phyloP scores from a whole-genome alignment of 805 yeast genomes.

The Wickerhamomyces ciferrii region DNA sequence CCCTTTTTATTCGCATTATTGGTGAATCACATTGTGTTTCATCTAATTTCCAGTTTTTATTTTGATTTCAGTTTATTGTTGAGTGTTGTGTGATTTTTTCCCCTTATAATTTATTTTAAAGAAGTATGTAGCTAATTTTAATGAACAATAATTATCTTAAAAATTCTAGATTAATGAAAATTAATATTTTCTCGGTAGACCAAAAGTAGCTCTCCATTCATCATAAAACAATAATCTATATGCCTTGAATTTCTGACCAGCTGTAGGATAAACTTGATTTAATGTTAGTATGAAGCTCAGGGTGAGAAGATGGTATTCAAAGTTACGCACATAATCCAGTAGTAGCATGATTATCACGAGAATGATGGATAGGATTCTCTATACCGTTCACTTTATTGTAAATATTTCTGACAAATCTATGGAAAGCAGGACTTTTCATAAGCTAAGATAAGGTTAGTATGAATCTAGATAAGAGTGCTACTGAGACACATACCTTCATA shows the following conservation, averaged over 20 bases:
- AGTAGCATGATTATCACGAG: slow-evolving; percentile 10
- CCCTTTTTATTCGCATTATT: not conserved
- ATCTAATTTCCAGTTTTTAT: not conserved
- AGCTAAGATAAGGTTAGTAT: slow-evolving; percentile 24
- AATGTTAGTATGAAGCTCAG: no score
- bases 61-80: not conserved
- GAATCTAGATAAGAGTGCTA: slow-evolving; percentile 13
- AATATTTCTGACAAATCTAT: slow-evolving; percentile 54
- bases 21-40: not conserved
- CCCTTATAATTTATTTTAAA: not conserved
- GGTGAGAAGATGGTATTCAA: no score
- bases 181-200: slow-evolving; percentile 30
- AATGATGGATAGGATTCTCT: slow-evolving; percentile 33
- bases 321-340: slow-evolving; percentile 11
- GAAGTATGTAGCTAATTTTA: not conserved
- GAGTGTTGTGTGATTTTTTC: not conserved
- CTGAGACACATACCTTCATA: slow-evolving; percentile 6
- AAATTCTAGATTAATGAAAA: not conserved
- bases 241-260: slow-evolving; percentile 53
- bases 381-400: slow-evolving; percentile 61
- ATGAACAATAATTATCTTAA: not conserved
- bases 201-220: slow-evolving; percentile 52
- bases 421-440: slow-evolving; percentile 53
- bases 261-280: slow-evolving; percentile 39
- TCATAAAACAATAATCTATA: slow-evolving; percentile 52